phyloP scores from a whole-genome alignment of 495 filamentous ascomycete species.

The Xylaria bambusicola region DNA sequence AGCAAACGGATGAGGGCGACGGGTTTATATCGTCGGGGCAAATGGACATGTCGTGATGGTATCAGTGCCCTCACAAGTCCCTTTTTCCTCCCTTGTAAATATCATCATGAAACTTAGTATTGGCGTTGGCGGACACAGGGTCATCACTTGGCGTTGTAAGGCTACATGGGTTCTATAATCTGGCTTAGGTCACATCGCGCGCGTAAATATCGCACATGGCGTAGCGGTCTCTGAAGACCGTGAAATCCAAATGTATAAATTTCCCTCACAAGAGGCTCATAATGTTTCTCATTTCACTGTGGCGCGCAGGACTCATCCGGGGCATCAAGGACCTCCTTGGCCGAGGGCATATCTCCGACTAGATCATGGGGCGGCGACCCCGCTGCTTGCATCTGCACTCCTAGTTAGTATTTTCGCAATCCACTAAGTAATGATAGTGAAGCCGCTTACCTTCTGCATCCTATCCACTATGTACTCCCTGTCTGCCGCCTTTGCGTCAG shows the following conservation, averaged over 20 bases:
- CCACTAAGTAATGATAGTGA: slow-evolving; percentile 11
- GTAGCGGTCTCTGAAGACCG: slow-evolving; percentile 17
- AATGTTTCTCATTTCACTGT: slow-evolving; percentile 52
- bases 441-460: slow-evolving; percentile 84
- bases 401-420: slow-evolving; percentile 28
- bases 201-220: slow-evolving; percentile 20
- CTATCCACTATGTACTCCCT: slow-evolving; percentile 91
- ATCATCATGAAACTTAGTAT: background rate
- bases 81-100: no score
- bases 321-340: slow-evolving; percentile 69
- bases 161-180: slow-evolving; percentile 25
- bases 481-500: slow-evolving; percentile 77
- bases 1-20: slow-evolving; percentile 22
- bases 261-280: slow-evolving; percentile 18
- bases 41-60: slow-evolving; percentile 37
- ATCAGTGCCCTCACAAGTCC: no score
- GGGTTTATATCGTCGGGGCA: slow-evolving; percentile 25
- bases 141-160: slow-evolving; percentile 25
- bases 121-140: slow-evolving; percentile 14
- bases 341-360: slow-evolving; percentile 81
- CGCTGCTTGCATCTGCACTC: slow-evolving; percentile 83
- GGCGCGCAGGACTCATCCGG: slow-evolving; percentile 72
- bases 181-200: slow-evolving; percentile 19
- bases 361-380: slow-evolving; percentile 89
- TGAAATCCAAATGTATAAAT: slow-evolving; percentile 26